These are phyloP conservation scores for Magnusiomyces paraingens DNA, from an alignment of 1,139 yeast genomes.

Conservation along the genomic window DNA sequence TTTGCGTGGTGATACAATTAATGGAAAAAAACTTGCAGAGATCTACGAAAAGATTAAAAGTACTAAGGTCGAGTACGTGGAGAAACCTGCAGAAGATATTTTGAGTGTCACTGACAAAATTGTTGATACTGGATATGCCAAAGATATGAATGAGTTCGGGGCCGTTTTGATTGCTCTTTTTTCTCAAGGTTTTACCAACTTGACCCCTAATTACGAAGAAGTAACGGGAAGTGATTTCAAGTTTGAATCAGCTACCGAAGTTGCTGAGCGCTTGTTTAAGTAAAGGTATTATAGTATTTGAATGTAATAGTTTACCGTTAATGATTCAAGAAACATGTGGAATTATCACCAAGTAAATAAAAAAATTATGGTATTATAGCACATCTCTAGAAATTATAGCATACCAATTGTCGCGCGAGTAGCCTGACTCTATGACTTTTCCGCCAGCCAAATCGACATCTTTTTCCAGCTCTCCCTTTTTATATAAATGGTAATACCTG, in stretches of 20 bases:
- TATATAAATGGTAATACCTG: slow-evolving; percentile 83
- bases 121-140: slow-evolving; percentile 7
- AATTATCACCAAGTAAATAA: not conserved
- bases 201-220: not conserved
- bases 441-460: slow-evolving; percentile 70
- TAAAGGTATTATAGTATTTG: too few relatives aligned
- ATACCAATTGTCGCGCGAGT: slow-evolving; percentile 97
- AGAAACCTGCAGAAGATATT: slow-evolving; percentile 4
- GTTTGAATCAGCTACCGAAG: not conserved
- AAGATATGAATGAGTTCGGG: slow-evolving; percentile 3
- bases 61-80: slow-evolving; percentile 32
- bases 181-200: not conserved
- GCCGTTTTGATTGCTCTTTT: slow-evolving; percentile 3
- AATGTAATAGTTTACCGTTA: too few relatives aligned
- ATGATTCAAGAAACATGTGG: too few relatives aligned
- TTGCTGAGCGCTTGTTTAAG: slow-evolving; percentile 2
- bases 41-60: slow-evolving; percentile 40
- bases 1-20: slow-evolving; percentile 39
- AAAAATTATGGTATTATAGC: not conserved
- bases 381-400: slow-evolving; percentile 37
- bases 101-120: slow-evolving; percentile 7
- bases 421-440: slow-evolving; percentile 60
- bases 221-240: not conserved
- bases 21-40: slow-evolving; percentile 38
- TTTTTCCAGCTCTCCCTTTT: slow-evolving; percentile 68